These are phyloP conservation scores for Elaeagnus macrophylla DNA, from an alignment of 306 rosid species.

Conservation along the genomic window DNA sequence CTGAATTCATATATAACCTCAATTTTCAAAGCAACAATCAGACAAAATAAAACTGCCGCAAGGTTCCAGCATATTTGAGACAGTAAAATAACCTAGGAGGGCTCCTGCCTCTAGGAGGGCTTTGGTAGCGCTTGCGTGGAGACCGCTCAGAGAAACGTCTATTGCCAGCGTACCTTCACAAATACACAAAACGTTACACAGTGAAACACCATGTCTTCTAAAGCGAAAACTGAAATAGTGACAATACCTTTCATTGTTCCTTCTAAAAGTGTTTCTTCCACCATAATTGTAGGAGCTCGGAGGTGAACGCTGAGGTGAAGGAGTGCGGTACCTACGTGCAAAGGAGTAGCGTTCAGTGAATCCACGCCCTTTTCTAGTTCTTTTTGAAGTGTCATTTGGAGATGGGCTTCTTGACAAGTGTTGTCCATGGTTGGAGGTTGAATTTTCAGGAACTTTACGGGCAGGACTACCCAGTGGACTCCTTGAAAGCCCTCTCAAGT, in stretches of 20 bases:
- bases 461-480: constrained; percentile 37
- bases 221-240: constrained; percentile 2
- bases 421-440: constrained; percentile 36
- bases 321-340: constrained; percentile 90
- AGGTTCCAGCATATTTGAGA: constrained; percentile 1
- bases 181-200: constrained; percentile 22
- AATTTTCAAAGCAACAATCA: too few species aligned
- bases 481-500: constrained; percentile 25
- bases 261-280: constrained; percentile 48
- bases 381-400: constrained; percentile 73
- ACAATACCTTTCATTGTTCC: constrained; percentile 65
- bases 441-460: constrained; percentile 35
- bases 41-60: neutral
- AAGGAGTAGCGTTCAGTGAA: constrained; percentile 81
- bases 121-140: constrained; percentile 51
- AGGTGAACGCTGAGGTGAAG: constrained; percentile 65
- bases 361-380: constrained; percentile 93
- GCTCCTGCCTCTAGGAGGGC: constrained; percentile 63
- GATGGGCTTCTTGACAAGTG: constrained; percentile 63
- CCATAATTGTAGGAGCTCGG: constrained; percentile 36
- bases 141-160: constrained; percentile 52
- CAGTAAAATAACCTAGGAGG: constrained; percentile 58
- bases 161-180: constrained; percentile 59
- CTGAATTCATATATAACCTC: too few species aligned
- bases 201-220: neutral